These are phyloP conservation scores for Eleusine coracana DNA, from an alignment of 176 grass and related monocot species.

Conservation along the genomic window DNA sequence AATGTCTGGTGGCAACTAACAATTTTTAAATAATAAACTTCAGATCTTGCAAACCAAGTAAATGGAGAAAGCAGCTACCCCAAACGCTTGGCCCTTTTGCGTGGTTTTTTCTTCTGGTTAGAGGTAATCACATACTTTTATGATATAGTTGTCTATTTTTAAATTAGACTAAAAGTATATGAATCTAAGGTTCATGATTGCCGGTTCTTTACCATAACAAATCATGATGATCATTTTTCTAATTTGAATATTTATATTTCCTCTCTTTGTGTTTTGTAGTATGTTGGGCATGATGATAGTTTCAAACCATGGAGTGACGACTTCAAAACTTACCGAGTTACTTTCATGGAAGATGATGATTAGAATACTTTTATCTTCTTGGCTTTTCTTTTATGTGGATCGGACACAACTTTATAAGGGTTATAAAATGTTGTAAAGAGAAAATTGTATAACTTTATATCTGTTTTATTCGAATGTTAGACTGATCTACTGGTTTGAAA, in stretches of 20 bases:
- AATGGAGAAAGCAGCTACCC: conserved; percentile 32
- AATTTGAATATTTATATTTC: conserved; percentile 16
- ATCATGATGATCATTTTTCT: not conserved
- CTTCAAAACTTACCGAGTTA: conserved; percentile 29
- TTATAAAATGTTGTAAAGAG: not conserved
- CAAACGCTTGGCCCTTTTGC: conserved; percentile 62
- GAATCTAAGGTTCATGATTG: too few relatives aligned
- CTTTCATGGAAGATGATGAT: too few relatives aligned
- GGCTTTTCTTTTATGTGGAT: not conserved
- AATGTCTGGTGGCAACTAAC: too few relatives aligned
- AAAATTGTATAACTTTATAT: not conserved
- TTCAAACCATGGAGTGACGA: conserved; percentile 58
- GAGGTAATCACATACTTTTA: conserved; percentile 38
- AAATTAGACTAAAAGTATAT: not conserved
- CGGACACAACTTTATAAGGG: not conserved
- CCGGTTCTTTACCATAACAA: too few relatives aligned
- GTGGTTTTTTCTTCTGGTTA: conserved; percentile 76
- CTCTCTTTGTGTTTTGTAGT: conserved; percentile 43
- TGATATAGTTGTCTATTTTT: too few relatives aligned
- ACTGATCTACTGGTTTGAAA: too few relatives aligned
- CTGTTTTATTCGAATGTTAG: not conserved
- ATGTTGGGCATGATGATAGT: conserved; percentile 49
- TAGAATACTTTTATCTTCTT: too few relatives aligned
- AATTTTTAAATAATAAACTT: not conserved
- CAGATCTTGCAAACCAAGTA: conserved; percentile 55